A percentile compares a stretch with the other conserved stretches of the same genome.
These are phyloP conservation scores for Paspalum notatum DNA, from an alignment of 176 grass and related monocot genomes.

Conservation along the genomic window DNA sequence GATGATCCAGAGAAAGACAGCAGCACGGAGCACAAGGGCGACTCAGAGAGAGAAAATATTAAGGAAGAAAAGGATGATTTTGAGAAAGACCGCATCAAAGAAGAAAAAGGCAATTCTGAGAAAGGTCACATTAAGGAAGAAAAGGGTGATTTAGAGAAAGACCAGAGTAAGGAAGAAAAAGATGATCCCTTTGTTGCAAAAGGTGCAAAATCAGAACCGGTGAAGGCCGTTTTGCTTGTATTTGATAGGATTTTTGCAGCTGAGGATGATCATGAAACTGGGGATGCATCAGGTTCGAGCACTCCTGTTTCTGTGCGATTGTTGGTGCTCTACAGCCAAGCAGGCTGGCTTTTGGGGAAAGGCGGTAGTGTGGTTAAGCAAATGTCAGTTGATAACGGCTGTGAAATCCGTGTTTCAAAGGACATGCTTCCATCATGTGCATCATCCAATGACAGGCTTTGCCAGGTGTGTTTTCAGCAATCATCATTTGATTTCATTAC, in stretches of 20 bases:
- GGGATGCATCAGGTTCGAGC: constrained; percentile 36
- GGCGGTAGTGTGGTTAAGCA: constrained; percentile 75
- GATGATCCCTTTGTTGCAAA: constrained; percentile 34
- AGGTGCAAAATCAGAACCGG: constrained; percentile 39
- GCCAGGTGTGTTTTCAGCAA: constrained; percentile 66
- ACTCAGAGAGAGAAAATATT: constrained; percentile 20
- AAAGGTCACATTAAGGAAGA: constrained; percentile 27
- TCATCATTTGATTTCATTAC: constrained; percentile 29
- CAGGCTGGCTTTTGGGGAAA: constrained; percentile 86
- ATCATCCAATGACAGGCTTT: constrained; percentile 67
- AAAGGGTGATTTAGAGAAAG: constrained; percentile 28
- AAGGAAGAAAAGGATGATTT: neutral
- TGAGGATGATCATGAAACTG: constrained; percentile 54
- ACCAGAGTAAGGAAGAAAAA: constrained; percentile 37
- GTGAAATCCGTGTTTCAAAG: constrained; percentile 77
- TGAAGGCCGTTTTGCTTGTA: constrained; percentile 70
- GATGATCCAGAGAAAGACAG: constrained; percentile 24
- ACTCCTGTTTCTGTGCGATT: constrained; percentile 67
- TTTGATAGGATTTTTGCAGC: constrained; percentile 77
- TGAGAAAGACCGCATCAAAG: constrained; percentile 17
- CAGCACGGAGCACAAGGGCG: constrained; percentile 36
- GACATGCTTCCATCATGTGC: constrained; percentile 83
- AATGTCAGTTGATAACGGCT: constrained; percentile 75
- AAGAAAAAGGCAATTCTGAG: constrained; percentile 36
- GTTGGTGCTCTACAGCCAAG: constrained; percentile 82